Base-by-base conservation (phyloP, 2,329 filamentous ascomycete species). In the Cercospora sp. region DNA sequence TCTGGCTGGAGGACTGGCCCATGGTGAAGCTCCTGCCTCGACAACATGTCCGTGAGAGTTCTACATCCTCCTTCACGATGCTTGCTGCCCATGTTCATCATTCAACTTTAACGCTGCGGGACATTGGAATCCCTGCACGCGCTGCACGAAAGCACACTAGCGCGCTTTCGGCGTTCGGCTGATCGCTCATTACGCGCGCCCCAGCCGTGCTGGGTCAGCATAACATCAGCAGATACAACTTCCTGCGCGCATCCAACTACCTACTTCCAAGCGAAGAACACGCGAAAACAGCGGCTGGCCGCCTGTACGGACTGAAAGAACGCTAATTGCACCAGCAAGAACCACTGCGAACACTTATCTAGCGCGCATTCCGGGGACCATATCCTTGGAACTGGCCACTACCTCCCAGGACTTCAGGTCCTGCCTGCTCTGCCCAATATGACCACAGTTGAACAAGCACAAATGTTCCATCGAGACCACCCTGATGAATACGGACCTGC, bases 401-500 rank as follows among this genome's bases (percentile, higher is more conserved):
- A 59, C 55, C 33, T 33, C 53, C 53, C 18, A 12, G 36, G 26
- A 55, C 30, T 42, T 60, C 31, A 23, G 26, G n/a, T 51, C 18
- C 45, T 20, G 28, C 30, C 26, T 26, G 16, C 28, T 55, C 42
- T 53, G 31, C 60, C 42, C 67, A 69, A 28, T 28, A 70, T 69
- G 66, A 55, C 67, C 23, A 69, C 66, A 57, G 65, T 67, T 31
- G 67, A 70, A 42, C 63, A 70, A 42, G 70, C 69, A 28, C 59
- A 70, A 39, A 16, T 18, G 20, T 66, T 67, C 59, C 61, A 72
- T 64, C 60, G 65, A 45, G 57, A 64, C 13, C 63, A 67, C 30
- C 66, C 69, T 16, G 66, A 63, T 58, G 58, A 69, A 33, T 39
- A 64, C n/a, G 69, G 67, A 16, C 70, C 70, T 20, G 71, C 72